Percentiles rank a stretch among this genome's conserved stretches.
These are phyloP conservation scores for Ustilago xerochloae DNA, from an alignment of 1,284 basidiomycete genomes.

Conservation along the genomic window DNA sequence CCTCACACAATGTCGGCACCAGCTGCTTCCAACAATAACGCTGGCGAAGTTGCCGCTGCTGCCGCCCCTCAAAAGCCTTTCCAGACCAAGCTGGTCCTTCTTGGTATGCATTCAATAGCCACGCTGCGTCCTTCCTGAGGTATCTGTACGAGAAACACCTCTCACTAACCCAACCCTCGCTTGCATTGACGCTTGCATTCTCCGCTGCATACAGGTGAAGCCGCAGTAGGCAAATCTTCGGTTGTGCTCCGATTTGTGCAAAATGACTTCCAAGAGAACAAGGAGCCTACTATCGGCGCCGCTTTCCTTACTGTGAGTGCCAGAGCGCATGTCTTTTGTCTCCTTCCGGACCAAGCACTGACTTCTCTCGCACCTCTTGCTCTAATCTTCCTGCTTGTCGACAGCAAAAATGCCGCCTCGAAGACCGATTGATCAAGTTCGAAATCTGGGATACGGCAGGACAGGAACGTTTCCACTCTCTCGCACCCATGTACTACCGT, in stretches of 20 bases:
- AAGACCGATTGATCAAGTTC: conserved; percentile 80
- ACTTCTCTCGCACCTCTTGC: too few species aligned
- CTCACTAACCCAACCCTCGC: too few species aligned
- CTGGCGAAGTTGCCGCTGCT: conserved; percentile 21
- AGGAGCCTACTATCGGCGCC: conserved; percentile 97
- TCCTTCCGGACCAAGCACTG: too few species aligned
- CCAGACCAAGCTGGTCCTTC: conserved; percentile 67
- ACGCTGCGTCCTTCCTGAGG: too few species aligned
- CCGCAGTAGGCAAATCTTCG: conserved; percentile 99
- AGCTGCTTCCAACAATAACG: conserved; percentile 11
- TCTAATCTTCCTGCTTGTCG: neutral
- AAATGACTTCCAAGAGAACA: conserved; percentile 95
- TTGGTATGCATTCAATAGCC: conserved; percentile 37
- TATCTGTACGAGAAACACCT: too few species aligned
- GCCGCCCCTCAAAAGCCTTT: conserved; percentile 62
- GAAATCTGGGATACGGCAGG: conserved; percentile 97
- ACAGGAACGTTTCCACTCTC: conserved; percentile 92
- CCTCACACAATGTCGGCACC: conserved; percentile 29
- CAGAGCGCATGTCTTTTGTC: too few species aligned
- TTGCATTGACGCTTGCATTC: neutral
- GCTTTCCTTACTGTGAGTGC: conserved; percentile 74
- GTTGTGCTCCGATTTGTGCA: conserved; percentile 95
- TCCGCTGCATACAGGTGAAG: conserved; percentile 78
- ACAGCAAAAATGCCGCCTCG: conserved; percentile 75
- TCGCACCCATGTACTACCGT: conserved; percentile 97